Base-by-base conservation (phyloP, 2,329 filamentous ascomycete genomes). In the Phyllosticta citribraziliensis region DNA sequence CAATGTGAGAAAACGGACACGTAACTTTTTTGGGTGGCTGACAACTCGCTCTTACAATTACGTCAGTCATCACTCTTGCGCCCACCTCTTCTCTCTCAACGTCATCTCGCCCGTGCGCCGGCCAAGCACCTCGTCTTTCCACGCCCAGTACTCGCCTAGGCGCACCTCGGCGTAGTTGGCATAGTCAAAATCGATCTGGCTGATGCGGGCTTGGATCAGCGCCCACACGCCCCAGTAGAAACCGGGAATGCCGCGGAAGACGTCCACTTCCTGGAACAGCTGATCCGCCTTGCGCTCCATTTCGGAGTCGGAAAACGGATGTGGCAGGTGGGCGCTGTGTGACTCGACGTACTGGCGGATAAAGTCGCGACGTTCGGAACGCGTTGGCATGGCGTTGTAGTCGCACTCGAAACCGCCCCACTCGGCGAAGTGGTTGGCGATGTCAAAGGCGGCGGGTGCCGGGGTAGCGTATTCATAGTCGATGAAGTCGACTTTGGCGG, bases 381-480 rank as follows among this genome's bases (percentile, higher is more conserved):
- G 83, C 1, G 89, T 94, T 5, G 94, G 94, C 61, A 97, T 82
- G 66, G 88, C 87, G 68, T 78, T 84, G 77, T 89, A 92, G 74
- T 97, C 91, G 79, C 94, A 99, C 68, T 96, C 91, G 70, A 97
- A 97, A 62, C 94, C 94, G 63, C 88, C 92, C 93, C 94, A 99
- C 77, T 99, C 94, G 55, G 94, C 91, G 72, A 99, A 96, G 79
- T 99, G 94, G 77, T 99, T 99, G 57, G 93, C 88, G 67, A 99
- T 86, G 73, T 99, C 94, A 75, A 99, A 99, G 1, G 93, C 92
- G 3, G 92, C 91, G 1, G 93, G 93, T 0, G 92, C 93, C 2
- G 94, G 92, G 4, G 91, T 94, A 14, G 92, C 91, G 75, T 99
- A 99, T 75, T 99, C 94, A 78, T 97, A 99, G 76, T 99, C 94